Percentiles rank a stretch among this genome's conserved stretches.
These are phyloP conservation scores for Crucihimalaya himalaica DNA, from an alignment of 345 rosid species.

Conservation along the genomic window DNA sequence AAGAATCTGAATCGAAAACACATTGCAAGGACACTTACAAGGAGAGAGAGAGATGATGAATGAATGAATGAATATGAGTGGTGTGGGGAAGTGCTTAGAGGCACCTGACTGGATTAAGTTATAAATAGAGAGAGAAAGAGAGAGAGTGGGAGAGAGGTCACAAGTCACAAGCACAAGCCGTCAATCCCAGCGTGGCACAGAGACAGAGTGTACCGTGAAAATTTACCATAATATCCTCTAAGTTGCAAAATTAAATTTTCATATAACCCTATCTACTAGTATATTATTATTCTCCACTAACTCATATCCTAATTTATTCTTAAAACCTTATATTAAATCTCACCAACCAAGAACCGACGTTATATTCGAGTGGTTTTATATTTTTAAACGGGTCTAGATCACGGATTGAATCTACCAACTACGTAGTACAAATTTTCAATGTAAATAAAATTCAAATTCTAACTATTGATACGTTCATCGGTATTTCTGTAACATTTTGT, in stretches of 20 bases:
- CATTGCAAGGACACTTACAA: slow-evolving; percentile 23
- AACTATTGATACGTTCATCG: too few species aligned
- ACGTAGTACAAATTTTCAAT: not conserved
- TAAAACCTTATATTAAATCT: not conserved
- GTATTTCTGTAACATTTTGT: too few species aligned
- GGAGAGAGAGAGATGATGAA: not conserved
- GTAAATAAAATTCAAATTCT: too few species aligned
- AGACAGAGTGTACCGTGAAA: not conserved
- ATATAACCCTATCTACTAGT: too few species aligned
- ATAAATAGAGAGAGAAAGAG: not conserved
- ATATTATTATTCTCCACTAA: not conserved
- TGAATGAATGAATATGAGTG: not conserved
- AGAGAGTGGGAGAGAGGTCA: not conserved
- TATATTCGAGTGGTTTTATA: not conserved
- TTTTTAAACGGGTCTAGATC: not conserved
- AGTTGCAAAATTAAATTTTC: not conserved
- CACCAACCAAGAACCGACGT: not conserved
- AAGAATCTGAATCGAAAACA: not conserved
- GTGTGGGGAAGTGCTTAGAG: slow-evolving; percentile 2
- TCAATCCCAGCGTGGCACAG: slow-evolving; percentile 5
- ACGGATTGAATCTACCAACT: not conserved
- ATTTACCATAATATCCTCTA: slow-evolving; percentile 27
- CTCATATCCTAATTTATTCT: too few species aligned
- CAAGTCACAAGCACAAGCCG: not conserved
- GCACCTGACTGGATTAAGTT: slow-evolving; percentile 26